Conservation (phyloP, 2,329 filamentous ascomycete genomes). For the Cladosporium austrohemisphaericum region DNA sequence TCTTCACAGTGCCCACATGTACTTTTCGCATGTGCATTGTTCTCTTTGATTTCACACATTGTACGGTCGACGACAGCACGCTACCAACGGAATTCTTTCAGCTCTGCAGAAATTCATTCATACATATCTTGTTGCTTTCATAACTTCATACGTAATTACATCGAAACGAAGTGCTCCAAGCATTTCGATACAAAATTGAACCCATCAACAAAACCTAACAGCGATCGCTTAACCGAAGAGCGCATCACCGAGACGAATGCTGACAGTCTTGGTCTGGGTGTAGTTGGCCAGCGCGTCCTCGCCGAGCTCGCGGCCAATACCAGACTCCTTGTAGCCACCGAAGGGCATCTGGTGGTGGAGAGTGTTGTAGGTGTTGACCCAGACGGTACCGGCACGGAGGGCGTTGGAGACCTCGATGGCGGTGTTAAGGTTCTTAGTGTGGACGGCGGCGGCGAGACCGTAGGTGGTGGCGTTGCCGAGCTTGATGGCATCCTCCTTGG, state of each 20-base stretch:
- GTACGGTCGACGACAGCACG: no score
- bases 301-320: slow-evolving; percentile 49
- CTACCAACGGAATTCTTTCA: no score
- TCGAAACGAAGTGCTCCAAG: not conserved
- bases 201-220: not conserved
- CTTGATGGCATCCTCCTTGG: slow-evolving; percentile 65
- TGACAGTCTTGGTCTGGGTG: slow-evolving; percentile 43
- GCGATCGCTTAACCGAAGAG: slow-evolving; percentile 46
- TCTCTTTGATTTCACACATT: no score
- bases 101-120: slow-evolving; percentile 12
- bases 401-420: slow-evolving; percentile 70
- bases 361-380: slow-evolving; percentile 67
- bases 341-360: slow-evolving; percentile 63
- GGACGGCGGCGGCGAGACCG: slow-evolving; percentile 71
- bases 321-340: slow-evolving; percentile 49
- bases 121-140: slow-evolving; percentile 13
- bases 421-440: slow-evolving; percentile 75
- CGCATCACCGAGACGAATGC: slow-evolving; percentile 50
- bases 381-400: slow-evolving; percentile 64
- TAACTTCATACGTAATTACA: slow-evolving; percentile 20
- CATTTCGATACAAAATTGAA: not conserved
- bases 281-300: slow-evolving; percentile 50
- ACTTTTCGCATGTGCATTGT: no score
- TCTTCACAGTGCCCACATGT: no score
- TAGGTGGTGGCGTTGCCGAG: slow-evolving; percentile 72